Conservation (phyloP, 345 rosid genomes). For the Pistacia vera region DNA sequence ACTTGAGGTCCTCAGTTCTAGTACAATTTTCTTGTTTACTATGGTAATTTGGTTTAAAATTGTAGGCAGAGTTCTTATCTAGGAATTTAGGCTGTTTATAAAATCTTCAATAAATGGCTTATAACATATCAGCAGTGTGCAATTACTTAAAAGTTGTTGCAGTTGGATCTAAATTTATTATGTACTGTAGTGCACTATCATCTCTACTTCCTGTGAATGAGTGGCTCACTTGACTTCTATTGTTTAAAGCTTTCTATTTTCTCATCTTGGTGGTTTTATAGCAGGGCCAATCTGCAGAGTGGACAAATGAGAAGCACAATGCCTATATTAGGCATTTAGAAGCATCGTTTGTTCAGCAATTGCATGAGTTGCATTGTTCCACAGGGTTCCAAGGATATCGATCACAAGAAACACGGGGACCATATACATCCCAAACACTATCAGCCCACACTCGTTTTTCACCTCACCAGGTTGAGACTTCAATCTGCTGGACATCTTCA, state of each 20-base stretch:
- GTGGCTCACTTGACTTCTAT: not conserved
- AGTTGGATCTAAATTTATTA: not conserved
- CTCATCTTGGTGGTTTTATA: not conserved
- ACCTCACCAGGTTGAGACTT: slow-evolving; percentile 52
- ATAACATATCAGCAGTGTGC: not conserved
- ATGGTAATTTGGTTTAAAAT: not conserved
- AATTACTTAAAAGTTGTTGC: not conserved
- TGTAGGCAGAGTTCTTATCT: not conserved
- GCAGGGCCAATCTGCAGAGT: slow-evolving; percentile 50
- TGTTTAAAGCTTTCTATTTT: not conserved
- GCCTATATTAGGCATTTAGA: slow-evolving; percentile 60
- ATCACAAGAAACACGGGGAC: slow-evolving; percentile 13
- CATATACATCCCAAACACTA: slow-evolving; percentile 25
- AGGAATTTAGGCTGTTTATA: not conserved
- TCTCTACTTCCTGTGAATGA: too few relatives aligned
- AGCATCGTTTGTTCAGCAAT: slow-evolving; percentile 66
- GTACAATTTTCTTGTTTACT: not conserved
- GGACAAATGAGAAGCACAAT: slow-evolving; percentile 83
- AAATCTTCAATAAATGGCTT: not conserved
- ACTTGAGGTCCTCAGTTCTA: not conserved
- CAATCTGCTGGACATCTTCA: slow-evolving; percentile 13
- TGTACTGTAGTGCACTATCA: too few relatives aligned
- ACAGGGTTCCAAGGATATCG: slow-evolving; percentile 23
- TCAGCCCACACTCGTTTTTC: slow-evolving; percentile 29
- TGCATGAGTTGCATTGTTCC: slow-evolving; percentile 52